Evolutionary conservation across 768 basidiomycete genomes (phyloP).

Genomic region (Glaciozyma martinii): DNA sequence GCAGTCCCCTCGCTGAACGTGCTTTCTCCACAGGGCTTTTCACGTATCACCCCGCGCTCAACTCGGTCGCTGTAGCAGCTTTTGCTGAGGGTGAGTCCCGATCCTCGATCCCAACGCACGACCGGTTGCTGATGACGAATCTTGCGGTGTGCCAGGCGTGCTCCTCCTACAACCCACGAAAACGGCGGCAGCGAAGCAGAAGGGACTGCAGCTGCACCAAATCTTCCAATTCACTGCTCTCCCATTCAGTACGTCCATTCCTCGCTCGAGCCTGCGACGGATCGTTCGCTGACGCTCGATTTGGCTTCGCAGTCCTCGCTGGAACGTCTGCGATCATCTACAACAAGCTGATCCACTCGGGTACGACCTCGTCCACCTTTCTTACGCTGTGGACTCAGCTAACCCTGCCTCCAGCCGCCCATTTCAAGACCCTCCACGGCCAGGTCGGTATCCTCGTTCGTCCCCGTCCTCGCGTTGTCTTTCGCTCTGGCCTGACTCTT

Average conservation of each 20-base stretch:
- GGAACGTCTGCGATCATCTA: slow-evolving; percentile 26
- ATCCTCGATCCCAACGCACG: neutral
- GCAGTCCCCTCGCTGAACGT: neutral
- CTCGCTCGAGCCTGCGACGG: neutral
- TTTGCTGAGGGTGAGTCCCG: slow-evolving; percentile 25
- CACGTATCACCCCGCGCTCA: slow-evolving; percentile 29
- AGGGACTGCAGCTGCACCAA: slow-evolving; percentile 26
- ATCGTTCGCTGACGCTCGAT: neutral
- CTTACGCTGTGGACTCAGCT: neutral
- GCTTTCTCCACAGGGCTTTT: slow-evolving; percentile 17
- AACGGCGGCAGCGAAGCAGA: slow-evolving; percentile 17
- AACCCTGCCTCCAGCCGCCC: slow-evolving; percentile 13
- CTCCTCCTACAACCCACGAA: slow-evolving; percentile 30
- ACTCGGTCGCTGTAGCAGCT: slow-evolving; percentile 19
- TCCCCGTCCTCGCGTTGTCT: neutral
- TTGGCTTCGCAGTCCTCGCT: slow-evolving; percentile 14
- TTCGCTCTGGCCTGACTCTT: neutral
- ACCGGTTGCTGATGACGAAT: neutral
- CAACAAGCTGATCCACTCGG: slow-evolving; percentile 30
- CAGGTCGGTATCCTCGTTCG: slow-evolving; percentile 22
- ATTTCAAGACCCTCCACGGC: slow-evolving; percentile 31
- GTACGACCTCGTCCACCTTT: slow-evolving; percentile 6
- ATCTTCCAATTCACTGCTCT: slow-evolving; percentile 25
- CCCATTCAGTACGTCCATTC: neutral
- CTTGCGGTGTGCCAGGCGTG: neutral